Base-by-base conservation (phyloP, 305 asterid genomes). In the Solanum aculeatissimum region DNA sequence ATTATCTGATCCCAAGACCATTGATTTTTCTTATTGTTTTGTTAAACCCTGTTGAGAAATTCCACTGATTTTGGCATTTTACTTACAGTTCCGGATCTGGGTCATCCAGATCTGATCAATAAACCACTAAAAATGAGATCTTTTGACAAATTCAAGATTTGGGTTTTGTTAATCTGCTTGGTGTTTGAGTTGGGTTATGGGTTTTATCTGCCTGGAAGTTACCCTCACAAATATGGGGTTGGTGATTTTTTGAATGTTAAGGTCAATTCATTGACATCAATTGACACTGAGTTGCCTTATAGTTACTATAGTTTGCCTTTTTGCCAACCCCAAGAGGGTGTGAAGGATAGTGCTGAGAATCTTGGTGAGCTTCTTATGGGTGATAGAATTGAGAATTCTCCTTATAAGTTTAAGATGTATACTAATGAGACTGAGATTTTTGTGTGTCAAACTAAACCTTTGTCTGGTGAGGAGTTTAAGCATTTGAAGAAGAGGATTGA, bases 281-380 rank as follows among this genome's bases (percentile, higher is more conserved):
- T 89, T 85, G 92, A 89, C 10, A 88, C 92, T 47, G 92, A 89
- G 80, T 15, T 88, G 71, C 92, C 92, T 43, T 89, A 80, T 81
- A 85, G 90, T 87, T 89, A 89, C 72, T 89, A 89, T 83, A 89
- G 90, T 45, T 85, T 89, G 82, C 92, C 92, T 27, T 89, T 89
- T 85, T 89, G 92, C 70, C 13, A 14, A 83, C 90, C 90, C 7
- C 49, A 16, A 23, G 92, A 88, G 27, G 92, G 92, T 25, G 88
- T 89, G 7, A 89, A 88, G 66, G 92, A 89, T 47, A 89, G 90
- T 35, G 92, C 92, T 9, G 92, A 89, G 43, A 89, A 89, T 85
- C 88, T 89, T 16, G 92, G 92, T 83, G 92, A 89, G 88, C 85
- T 89, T 27, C 92, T 89, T 66, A 88, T 89, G 92, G 92, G 92